phyloP scores from a whole-genome alignment of 73 alveolate species.

The Stentor coeruleus region DNA sequence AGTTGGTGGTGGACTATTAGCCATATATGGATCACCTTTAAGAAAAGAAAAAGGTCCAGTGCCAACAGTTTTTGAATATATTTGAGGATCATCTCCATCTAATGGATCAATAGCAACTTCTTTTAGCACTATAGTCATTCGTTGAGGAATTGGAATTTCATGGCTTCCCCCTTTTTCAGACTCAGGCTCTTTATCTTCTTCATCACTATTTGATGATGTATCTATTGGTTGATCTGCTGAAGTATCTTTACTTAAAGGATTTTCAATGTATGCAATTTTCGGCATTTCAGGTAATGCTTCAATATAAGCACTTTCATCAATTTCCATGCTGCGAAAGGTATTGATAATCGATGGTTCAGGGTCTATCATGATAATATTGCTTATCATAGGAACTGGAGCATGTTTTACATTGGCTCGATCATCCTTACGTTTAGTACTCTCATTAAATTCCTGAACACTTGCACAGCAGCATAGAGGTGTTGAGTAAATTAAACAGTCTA shows the following conservation, averaged over 20 bases:
- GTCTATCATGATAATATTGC: neutral
- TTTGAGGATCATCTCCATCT: conserved; percentile 35
- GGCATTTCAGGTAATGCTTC: neutral
- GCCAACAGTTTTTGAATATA: conserved; percentile 11
- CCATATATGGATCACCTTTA: conserved; percentile 2
- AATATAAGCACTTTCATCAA: neutral
- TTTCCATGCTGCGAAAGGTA: conserved; percentile 2
- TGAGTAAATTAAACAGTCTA: neutral
- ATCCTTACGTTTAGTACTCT: neutral
- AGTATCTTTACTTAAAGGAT: neutral
- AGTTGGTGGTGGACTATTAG: conserved; percentile 23
- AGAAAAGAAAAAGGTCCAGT: conserved; percentile 1
- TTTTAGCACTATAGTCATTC: neutral
- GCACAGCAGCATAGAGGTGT: neutral
- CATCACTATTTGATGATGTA: neutral
- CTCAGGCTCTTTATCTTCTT: neutral
- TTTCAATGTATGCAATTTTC: neutral
- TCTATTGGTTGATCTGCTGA: neutral
- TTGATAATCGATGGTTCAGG: neutral
- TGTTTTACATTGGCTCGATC: neutral
- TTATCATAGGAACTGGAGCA: neutral
- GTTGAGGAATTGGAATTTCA: neutral
- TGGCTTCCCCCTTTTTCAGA: neutral
- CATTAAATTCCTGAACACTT: neutral
- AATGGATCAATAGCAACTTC: conserved; percentile 37